Evolutionary conservation across 2,329 filamentous ascomycete genomes (phyloP), one percentile per base, ranked within the genome.

Genomic region (Camillea tinctor): DNA sequence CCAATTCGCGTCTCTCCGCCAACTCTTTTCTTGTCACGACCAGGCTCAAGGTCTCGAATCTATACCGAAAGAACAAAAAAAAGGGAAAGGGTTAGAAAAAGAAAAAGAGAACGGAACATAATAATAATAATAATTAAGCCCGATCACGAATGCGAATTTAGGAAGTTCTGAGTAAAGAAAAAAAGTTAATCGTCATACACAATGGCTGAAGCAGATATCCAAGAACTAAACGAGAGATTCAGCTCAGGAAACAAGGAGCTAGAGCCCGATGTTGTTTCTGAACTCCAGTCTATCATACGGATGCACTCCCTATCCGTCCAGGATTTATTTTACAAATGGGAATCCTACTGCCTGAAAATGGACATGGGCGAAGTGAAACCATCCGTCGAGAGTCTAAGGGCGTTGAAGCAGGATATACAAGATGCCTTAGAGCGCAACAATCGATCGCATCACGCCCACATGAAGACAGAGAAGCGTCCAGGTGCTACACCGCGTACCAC

Each of bases 271-370:
- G 85, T 98, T 59, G 79, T 92, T 65, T 80, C 83, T 56, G 93
- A 97, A 77, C 81, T 99, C 66, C 84, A 90, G 72, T 96, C 92
- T 60, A 96, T 97, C 73, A 84, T 95, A 78, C 88, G 89, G 57
- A 82, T 98, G 61, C 92, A 97, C 77, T 87, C 87, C 53, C 84
- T 98, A 62, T 86, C 88, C 17, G 83, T 88, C 36, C 88, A 98
- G 74, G 95, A 98, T 73, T 82, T 98, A 23, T 97, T 92, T 76
- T 97, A 92, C 86, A 98, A 98, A 82, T 99, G 95, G 95, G 95
- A 99, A 76, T 94, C 93, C 0, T 98, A 97, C 81, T 93, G 91
- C 75, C 89, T 99, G 73, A 96, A 94, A 76, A 93, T 98, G 88
- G 92, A 93, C 22, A 80, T 86, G 53, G 92, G 96, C 59, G 90